Percentiles rank a stretch among this genome's conserved stretches.
Conservation (phyloP, 768 basidiomycete genomes). For the Termitomyces sp. region DNA sequence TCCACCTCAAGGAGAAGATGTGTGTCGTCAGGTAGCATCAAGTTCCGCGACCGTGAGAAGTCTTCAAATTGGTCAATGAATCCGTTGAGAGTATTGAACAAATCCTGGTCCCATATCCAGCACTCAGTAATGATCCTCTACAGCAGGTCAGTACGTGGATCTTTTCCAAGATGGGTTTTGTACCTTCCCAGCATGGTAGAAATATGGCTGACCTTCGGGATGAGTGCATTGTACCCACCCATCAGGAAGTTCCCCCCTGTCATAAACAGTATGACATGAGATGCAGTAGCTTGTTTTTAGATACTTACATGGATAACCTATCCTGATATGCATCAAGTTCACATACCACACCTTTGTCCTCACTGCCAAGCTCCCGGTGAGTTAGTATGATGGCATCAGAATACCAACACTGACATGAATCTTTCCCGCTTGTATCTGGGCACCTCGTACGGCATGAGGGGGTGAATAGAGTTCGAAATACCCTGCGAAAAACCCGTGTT, state of each 20-base stretch:
- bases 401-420: slow-evolving; percentile 1
- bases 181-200: slow-evolving; percentile 1
- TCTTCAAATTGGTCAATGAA: slow-evolving; percentile 3
- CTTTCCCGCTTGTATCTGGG: slow-evolving; percentile 8
- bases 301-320: slow-evolving; percentile 2
- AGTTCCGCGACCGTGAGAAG: neutral
- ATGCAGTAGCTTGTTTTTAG: neutral
- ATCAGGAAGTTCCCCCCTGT: slow-evolving; percentile 1
- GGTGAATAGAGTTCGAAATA: neutral
- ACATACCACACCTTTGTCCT: neutral
- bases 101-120: neutral
- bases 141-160: neutral
- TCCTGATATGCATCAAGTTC: neutral
- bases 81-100: neutral
- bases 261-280: neutral
- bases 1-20: slow-evolving; percentile 1
- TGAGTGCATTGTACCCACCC: slow-evolving; percentile 8
- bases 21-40: neutral
- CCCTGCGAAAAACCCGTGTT: neutral
- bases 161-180: neutral
- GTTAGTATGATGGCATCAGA: too few relatives aligned
- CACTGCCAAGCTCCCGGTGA: neutral
- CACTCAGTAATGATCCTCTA: slow-evolving; percentile 6
- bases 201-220: slow-evolving; percentile 7
- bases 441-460: slow-evolving; percentile 3